Evolutionary conservation across 345 rosid species (phyloP).

Genomic region (Hypericum androsaemum): DNA sequence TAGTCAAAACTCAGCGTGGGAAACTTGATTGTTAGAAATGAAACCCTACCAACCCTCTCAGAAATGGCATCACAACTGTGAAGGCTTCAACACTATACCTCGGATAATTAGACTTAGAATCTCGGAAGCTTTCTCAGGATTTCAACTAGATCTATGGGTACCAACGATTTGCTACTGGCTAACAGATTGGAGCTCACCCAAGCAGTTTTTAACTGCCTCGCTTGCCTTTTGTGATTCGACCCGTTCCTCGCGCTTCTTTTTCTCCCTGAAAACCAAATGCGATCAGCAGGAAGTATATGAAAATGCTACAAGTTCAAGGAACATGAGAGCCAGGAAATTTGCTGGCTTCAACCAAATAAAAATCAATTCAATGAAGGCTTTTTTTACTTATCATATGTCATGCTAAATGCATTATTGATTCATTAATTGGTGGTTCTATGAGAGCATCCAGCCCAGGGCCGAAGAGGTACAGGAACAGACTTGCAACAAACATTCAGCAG

Average conservation of each 20-base stretch:
- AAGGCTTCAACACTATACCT: slow-evolving; percentile 13
- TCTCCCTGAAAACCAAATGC: slow-evolving; percentile 54
- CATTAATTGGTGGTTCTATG: no score
- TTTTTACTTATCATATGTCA: no score
- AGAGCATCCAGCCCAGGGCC: no score
- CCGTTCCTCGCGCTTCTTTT: slow-evolving; percentile 79
- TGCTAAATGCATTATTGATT: no score
- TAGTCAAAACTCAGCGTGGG: slow-evolving; percentile 4
- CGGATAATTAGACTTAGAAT: slow-evolving; percentile 3
- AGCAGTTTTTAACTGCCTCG: slow-evolving; percentile 59
- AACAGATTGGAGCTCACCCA: slow-evolving; percentile 37
- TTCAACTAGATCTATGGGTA: slow-evolving; percentile 1
- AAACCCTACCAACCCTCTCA: slow-evolving; percentile 11
- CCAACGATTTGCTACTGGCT: slow-evolving; percentile 13
- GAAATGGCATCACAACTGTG: neutral
- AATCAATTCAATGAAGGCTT: no score
- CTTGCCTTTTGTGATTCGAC: slow-evolving; percentile 62
- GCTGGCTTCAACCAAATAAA: no score
- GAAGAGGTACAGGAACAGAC: no score
- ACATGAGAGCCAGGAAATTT: neutral
- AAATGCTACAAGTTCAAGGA: neutral
- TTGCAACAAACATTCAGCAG: neutral
- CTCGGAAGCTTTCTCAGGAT: slow-evolving; percentile 13
- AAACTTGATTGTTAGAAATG: slow-evolving; percentile 2
- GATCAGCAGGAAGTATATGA: neutral